Evolutionary conservation across 2,329 filamentous ascomycete species (phyloP).

Genomic region (Fusarium redolens): DNA sequence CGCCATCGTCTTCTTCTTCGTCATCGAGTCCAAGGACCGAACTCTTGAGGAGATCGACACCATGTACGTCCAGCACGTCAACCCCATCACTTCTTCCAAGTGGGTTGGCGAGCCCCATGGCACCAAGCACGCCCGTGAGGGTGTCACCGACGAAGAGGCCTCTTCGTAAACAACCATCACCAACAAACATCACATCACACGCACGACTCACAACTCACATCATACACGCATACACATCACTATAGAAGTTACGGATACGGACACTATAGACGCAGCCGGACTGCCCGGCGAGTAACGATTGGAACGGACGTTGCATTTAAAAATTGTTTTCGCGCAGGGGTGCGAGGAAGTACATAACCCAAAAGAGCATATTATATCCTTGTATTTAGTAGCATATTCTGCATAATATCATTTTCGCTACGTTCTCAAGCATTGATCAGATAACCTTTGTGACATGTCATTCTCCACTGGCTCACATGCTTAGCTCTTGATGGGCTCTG

Average conservation of each 20-base stretch:
- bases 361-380: slow-evolving; percentile 34
- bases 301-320: slow-evolving; percentile 30
- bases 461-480: neutral
- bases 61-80: slow-evolving; percentile 72
- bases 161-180: slow-evolving; percentile 22
- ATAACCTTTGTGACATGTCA: neutral
- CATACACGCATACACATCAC: neutral
- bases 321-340: slow-evolving; percentile 5
- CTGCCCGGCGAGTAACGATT: slow-evolving; percentile 30
- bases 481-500: neutral
- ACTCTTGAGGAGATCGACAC: slow-evolving; percentile 81
- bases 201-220: neutral
- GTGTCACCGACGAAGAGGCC: slow-evolving; percentile 33
- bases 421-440: neutral
- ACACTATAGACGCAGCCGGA: slow-evolving; percentile 20
- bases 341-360: slow-evolving; percentile 15
- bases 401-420: slow-evolving; percentile 30
- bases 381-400: slow-evolving; percentile 29
- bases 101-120: slow-evolving; percentile 35
- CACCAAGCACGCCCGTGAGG: slow-evolving; percentile 22
- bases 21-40: slow-evolving; percentile 78
- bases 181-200: neutral
- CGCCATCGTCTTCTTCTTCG: slow-evolving; percentile 78
- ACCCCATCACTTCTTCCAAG: slow-evolving; percentile 58
- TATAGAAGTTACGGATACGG: slow-evolving; percentile 3